Evolutionary conservation across 495 filamentous ascomycete genomes (phyloP), one percentile per base, ranked within the genome.

Genomic region (Aspergillus funiculosus): DNA sequence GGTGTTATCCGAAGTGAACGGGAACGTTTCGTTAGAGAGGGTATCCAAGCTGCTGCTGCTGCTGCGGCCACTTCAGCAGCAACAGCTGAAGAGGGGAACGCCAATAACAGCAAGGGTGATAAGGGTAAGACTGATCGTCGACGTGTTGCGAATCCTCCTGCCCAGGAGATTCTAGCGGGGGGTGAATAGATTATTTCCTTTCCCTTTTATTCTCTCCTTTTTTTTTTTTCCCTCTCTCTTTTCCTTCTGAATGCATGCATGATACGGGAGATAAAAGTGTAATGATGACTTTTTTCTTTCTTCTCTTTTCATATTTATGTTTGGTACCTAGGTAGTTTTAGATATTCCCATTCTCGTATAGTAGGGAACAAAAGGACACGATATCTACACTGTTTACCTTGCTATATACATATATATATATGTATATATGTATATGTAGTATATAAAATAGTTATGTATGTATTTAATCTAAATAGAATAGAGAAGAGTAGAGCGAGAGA

Each of bases 1-100:
- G 73, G 63, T 35, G 83, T 89, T 14, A 76, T 99, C 24, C 81
- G 79, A 59, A 69, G 72, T 50, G 88, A 91, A 64, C 85, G 90
- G 68, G 77, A 85, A 55, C 78, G 83, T 37, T 74, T 76, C 52
- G 50, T 67, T 14, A 62, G 70, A 18, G 74, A 76, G 52, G 62
- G 67, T 25, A 52, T 62, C 30, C 68, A 72, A 54, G 61, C 63
- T 35, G 58, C n/a, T n/a, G 46, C 14, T 40, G 64, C 45, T 22
- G 43, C 39, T 15, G 22, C 46, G 39, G 53, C n/a, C n/a, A n/a
- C n/a, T n/a, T n/a, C 57, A 4, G 59, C 63, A 19, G 55, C 59
- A 35, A 56, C 62, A 22, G 53, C 56, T 43, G 41, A 52, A 21
- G 49, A 59, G 41, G 56, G 46, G 37, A 61, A 62, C 49, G 9